Conservation (phyloP, 1,139 yeast genomes). For the Yamadazyma conglobata region DNA sequence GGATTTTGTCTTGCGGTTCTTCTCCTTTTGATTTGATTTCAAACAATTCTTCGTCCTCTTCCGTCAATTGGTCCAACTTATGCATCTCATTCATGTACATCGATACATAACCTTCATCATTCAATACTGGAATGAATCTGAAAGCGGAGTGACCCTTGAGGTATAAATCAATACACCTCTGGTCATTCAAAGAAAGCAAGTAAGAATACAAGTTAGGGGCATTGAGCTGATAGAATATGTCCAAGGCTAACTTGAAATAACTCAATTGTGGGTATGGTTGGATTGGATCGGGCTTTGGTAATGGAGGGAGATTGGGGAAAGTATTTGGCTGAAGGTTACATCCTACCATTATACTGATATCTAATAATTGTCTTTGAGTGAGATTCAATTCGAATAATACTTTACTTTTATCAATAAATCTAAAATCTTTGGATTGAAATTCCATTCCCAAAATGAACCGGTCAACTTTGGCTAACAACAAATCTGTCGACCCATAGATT, state of each 20-base stretch:
- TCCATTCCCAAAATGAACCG: constrained; percentile 75
- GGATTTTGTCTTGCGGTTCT: constrained; percentile 5
- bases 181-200: constrained; percentile 37
- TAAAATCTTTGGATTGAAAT: constrained; percentile 57
- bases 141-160: constrained; percentile 40
- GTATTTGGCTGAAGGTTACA: constrained; percentile 69
- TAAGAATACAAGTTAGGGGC: constrained; percentile 34
- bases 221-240: constrained; percentile 37
- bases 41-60: constrained; percentile 7
- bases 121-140: constrained; percentile 63
- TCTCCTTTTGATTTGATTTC: constrained; percentile 6
- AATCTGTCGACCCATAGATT: constrained; percentile 82
- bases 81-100: constrained; percentile 44
- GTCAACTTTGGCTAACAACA: constrained; percentile 61
- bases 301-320: constrained; percentile 54
- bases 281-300: constrained; percentile 43
- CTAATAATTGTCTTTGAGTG: constrained; percentile 64
- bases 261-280: constrained; percentile 44
- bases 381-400: constrained; percentile 61
- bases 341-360: constrained; percentile 74
- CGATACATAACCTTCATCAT: constrained; percentile 65
- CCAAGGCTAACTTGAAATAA: constrained; percentile 43
- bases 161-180: constrained; percentile 34
- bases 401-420: constrained; percentile 58
- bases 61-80: constrained; percentile 25